phyloP scores from a whole-genome alignment of 2,329 filamentous ascomycete genomes.

The Paraconiothyrium brasiliense region DNA sequence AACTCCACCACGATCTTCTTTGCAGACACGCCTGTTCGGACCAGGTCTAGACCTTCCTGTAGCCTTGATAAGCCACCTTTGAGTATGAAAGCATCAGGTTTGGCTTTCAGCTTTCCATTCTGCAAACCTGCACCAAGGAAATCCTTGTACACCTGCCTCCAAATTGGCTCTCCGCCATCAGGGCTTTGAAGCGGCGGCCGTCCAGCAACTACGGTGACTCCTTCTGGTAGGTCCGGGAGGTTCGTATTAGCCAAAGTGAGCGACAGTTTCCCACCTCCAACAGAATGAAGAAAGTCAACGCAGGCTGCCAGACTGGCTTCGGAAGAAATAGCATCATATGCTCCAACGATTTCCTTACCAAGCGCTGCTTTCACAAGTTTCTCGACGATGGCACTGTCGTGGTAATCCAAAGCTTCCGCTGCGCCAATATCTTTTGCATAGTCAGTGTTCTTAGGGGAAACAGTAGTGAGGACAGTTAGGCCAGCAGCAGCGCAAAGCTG shows the following conservation, averaged over 20 bases:
- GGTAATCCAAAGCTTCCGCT: constrained; percentile 59
- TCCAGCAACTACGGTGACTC: constrained; percentile 8
- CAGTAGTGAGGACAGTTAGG: constrained; percentile 49
- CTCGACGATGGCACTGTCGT: constrained; percentile 50
- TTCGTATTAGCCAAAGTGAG: background rate
- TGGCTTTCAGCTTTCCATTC: constrained; percentile 19
- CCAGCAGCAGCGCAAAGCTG: constrained; percentile 50
- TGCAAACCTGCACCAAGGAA: constrained; percentile 23
- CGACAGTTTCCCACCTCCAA: constrained; percentile 21
- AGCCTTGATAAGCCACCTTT: constrained; percentile 19
- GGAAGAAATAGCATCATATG: constrained; percentile 41
- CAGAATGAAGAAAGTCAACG: constrained; percentile 17
- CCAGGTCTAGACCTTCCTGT: constrained; percentile 23
- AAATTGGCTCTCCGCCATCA: constrained; percentile 14
- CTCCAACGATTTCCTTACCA: constrained; percentile 45
- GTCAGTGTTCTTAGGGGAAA: constrained; percentile 56
- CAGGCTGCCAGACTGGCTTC: constrained; percentile 12
- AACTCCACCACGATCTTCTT: constrained; percentile 28
- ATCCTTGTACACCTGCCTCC: constrained; percentile 21
- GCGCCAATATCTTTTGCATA: constrained; percentile 58
- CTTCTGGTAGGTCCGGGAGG: constrained; percentile 8
- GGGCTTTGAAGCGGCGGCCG: constrained; percentile 3
- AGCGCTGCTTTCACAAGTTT: constrained; percentile 54
- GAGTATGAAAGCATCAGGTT: constrained; percentile 25
- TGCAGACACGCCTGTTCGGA: constrained; percentile 25